Evolutionary conservation across 768 basidiomycete genomes (phyloP), one percentile per base, ranked within the genome.

Genomic region (Lactifluus hygrophoroides): DNA sequence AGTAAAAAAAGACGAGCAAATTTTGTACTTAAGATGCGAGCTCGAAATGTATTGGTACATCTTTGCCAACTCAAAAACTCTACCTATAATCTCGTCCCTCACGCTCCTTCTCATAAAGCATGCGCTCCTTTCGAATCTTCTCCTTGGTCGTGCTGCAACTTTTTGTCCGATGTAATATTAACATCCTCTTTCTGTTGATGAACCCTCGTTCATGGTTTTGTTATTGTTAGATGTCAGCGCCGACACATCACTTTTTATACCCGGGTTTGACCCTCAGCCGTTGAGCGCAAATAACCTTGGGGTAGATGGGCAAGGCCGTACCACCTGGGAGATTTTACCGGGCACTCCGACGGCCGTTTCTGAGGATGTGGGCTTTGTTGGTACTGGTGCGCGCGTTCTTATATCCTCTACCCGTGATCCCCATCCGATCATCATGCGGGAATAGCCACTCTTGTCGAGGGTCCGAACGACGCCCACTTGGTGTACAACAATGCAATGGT

Each of bases 211-310:
- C 27, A 28, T 38, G 3, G 32, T 14, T n/a, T 40, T 47, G 10
- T 19, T 21, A 43, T 43, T 42, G 7, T 27, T 43, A 58, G 57
- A 5, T 14, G 57, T 42, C 43, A 43, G 30, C 17, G 57, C 57
- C 16, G 51, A 58, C 43, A 42, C 45, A 21, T 47, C 51, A 2
- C 51, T 58, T 23, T 53, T 54, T 45, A 42, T 54, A 13, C 57
- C 57, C 7, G 57, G 51, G 19, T 58, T 58, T 32, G 57, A 58
- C 14, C 32, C 32, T 23, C 51, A 58, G 51, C 57, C 57, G 17
- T 34, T 58, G 28, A 58, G 51, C 45, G 57, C n/a, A 17, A 19
- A 32, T 6, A 40, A 53, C 17, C 50, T 48, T 17, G 57, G 57
- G 8, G 28, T 37, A 46, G 51, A 54, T n/a, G 44, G 30, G 37